Evolutionary conservation across 768 basidiomycete genomes (phyloP).

Genomic region (Suillus paluster): DNA sequence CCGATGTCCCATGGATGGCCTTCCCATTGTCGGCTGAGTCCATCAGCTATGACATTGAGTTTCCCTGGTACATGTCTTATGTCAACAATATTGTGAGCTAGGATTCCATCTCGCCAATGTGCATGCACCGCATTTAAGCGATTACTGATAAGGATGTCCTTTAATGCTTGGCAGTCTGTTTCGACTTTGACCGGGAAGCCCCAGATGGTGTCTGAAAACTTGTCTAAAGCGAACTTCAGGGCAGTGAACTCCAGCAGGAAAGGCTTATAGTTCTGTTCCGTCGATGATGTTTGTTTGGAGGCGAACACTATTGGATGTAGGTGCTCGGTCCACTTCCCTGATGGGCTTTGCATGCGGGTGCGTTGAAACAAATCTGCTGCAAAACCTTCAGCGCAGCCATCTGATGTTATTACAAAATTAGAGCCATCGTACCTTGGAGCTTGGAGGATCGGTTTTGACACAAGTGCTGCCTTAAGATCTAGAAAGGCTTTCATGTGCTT

Average conservation of each 20-base stretch:
- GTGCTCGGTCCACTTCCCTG: conserved; percentile 1
- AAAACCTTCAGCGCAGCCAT: conserved; percentile 27
- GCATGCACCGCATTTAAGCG: conserved; percentile 30
- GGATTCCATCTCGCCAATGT: conserved; percentile 32
- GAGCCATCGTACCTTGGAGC: conserved; percentile 18
- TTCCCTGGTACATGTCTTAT: conserved; percentile 28
- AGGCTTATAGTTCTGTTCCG: conserved; percentile 37
- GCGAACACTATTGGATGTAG: conserved; percentile 27
- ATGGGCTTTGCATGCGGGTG: not conserved
- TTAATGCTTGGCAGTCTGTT: conserved; percentile 18
- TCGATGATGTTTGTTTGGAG: conserved; percentile 39
- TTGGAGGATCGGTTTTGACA: conserved; percentile 20
- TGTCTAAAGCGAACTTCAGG: conserved; percentile 35
- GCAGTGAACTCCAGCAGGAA: conserved; percentile 41
- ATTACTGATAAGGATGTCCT: conserved; percentile 23
- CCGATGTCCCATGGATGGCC: conserved; percentile 2
- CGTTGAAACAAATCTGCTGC: conserved; percentile 21
- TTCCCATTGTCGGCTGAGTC: conserved; percentile 19
- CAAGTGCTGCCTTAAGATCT: conserved; percentile 18
- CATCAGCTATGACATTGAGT: conserved; percentile 28
- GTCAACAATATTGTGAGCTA: conserved; percentile 28
- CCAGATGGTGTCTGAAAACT: conserved; percentile 32
- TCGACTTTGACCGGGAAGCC: conserved; percentile 35
- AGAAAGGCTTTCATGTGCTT: conserved; percentile 26
- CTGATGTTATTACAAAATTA: conserved; percentile 24